Conservation (phyloP, 371 early-diverging fungal species). For the Mucor lusitanicus region DNA sequence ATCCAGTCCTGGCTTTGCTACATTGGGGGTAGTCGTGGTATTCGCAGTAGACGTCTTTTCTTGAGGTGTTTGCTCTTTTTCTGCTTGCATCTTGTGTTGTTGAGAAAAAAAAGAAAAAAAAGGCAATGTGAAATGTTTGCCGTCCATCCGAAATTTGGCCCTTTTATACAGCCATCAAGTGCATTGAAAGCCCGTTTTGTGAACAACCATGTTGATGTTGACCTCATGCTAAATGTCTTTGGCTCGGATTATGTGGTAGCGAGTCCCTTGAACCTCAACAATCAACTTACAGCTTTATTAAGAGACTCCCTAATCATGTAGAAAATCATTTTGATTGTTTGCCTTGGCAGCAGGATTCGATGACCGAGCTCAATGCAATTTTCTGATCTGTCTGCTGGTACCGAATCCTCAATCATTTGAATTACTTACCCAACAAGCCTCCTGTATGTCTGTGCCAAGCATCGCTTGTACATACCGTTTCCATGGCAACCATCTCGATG, state of each 20-base stretch:
- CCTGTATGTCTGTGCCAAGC: not conserved
- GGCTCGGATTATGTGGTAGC: not conserved
- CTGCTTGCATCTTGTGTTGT: not conserved
- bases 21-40: not conserved
- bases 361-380: not conserved
- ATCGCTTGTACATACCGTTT: not conserved
- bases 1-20: conserved; percentile 1
- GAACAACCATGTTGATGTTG: not conserved
- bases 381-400: not conserved
- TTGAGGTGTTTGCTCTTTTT: not conserved
- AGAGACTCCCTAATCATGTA: not conserved
- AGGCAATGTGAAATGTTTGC: conserved; percentile 3
- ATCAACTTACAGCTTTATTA: not conserved
- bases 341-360: not conserved
- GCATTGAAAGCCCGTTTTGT: not conserved
- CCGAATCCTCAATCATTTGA: not conserved
- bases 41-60: not conserved
- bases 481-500: not conserved
- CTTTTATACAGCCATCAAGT: not conserved
- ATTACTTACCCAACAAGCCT: not conserved
- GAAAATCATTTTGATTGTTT: not conserved
- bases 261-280: not conserved
- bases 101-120: conserved; percentile 5
- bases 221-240: not conserved
- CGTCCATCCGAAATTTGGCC: conserved; percentile 7